Evolutionary conservation across 257 asterid genomes (phyloP).

Genomic region (Scutellaria barbata): DNA sequence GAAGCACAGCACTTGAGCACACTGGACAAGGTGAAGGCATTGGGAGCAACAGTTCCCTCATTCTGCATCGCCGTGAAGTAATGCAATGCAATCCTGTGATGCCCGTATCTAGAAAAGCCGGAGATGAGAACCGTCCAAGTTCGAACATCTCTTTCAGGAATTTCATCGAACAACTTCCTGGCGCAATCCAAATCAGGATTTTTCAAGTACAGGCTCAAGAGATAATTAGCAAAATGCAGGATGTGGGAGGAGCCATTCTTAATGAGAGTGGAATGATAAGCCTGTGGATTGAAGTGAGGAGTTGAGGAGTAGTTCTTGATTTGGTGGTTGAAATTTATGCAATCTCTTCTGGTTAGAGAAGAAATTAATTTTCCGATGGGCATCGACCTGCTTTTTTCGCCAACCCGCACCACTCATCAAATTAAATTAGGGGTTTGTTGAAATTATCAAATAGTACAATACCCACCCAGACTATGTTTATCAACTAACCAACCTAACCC

Average conservation of each 20-base stretch:
- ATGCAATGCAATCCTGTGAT: conserved; percentile 47
- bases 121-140: conserved; percentile 79
- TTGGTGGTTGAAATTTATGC: background rate
- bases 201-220: conserved; percentile 51
- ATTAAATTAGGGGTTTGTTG: too few relatives aligned
- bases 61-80: conserved; percentile 58
- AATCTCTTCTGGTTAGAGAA: background rate
- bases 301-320: conserved; percentile 36
- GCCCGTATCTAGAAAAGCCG: conserved; percentile 54
- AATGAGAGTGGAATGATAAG: conserved; percentile 50
- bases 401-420: too few relatives aligned
- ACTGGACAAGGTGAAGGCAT: conserved; percentile 66
- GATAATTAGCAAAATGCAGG: conserved; percentile 43
- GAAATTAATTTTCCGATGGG: conserved; percentile 6
- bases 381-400: background rate
- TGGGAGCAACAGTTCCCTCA: conserved; percentile 57
- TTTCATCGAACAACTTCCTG: conserved; percentile 71
- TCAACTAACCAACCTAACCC: too few relatives aligned
- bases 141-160: conserved; percentile 63
- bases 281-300: conserved; percentile 27
- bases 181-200: conserved; percentile 37
- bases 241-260: conserved; percentile 49
- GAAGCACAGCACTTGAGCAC: conserved; percentile 64
- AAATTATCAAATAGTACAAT: too few relatives aligned
- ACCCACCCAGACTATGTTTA: too few relatives aligned